These are phyloP conservation scores for Cenococcum geophilum DNA, from an alignment of 495 filamentous ascomycete species.

Conservation along the genomic window DNA sequence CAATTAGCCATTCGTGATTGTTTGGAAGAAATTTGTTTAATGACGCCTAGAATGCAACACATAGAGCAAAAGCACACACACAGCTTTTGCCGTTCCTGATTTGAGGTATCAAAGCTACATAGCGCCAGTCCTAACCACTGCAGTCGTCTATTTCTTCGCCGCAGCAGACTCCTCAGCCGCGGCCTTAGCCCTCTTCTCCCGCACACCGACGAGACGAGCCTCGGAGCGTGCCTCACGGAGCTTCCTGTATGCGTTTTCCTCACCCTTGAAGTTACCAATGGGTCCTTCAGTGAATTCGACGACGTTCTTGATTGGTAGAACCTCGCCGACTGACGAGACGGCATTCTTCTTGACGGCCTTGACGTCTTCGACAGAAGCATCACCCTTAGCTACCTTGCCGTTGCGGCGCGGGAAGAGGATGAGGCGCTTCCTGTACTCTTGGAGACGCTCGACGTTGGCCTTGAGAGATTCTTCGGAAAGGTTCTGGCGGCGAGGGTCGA, in stretches of 20 bases:
- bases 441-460: slow-evolving; percentile 90
- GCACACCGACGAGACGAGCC: slow-evolving; percentile 68
- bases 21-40: neutral
- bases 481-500: slow-evolving; percentile 95
- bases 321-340: slow-evolving; percentile 48
- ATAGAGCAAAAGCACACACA: neutral
- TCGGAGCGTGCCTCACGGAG: slow-evolving; percentile 83
- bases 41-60: neutral
- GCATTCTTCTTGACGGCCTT: slow-evolving; percentile 62
- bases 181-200: slow-evolving; percentile 88
- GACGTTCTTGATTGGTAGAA: slow-evolving; percentile 66
- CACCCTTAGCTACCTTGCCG: slow-evolving; percentile 83
- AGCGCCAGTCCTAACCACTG: neutral
- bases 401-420: slow-evolving; percentile 96
- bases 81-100: neutral
- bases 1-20: neutral
- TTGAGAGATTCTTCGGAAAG: slow-evolving; percentile 88
- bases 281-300: slow-evolving; percentile 66
- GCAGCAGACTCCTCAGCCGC: slow-evolving; percentile 86
- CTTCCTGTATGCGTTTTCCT: slow-evolving; percentile 77
- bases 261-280: slow-evolving; percentile 65
- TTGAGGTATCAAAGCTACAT: neutral
- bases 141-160: slow-evolving; percentile 72
- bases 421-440: slow-evolving; percentile 88
- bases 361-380: slow-evolving; percentile 82